phyloP scores from a whole-genome alignment of 2,329 filamentous ascomycete genomes.

The Metarhizium rileyi region DNA sequence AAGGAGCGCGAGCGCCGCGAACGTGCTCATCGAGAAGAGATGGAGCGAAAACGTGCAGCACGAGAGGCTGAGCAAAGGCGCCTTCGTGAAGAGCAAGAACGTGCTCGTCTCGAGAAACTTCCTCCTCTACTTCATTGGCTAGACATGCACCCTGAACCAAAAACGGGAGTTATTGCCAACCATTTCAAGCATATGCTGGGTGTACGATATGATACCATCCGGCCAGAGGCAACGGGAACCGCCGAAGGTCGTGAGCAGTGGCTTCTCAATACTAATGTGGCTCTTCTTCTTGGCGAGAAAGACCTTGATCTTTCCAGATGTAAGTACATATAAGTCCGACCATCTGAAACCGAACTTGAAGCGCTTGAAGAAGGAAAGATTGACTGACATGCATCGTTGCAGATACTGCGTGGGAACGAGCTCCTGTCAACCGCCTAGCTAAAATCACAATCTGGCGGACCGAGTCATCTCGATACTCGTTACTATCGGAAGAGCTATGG shows the following conservation, averaged over 20 bases:
- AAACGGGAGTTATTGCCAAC: constrained; percentile 37
- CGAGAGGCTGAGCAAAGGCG: constrained; percentile 42
- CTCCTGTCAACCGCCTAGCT: constrained; percentile 41
- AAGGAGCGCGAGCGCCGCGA: constrained; percentile 39
- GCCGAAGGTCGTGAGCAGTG: constrained; percentile 53
- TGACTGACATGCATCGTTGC: background rate
- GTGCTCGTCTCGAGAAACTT: constrained; percentile 43
- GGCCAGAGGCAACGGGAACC: constrained; percentile 40
- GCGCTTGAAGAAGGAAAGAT: background rate
- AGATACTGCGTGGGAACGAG: constrained; percentile 51
- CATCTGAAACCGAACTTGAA: background rate
- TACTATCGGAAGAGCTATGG: constrained; percentile 39
- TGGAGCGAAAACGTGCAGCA: constrained; percentile 39
- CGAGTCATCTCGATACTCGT: constrained; percentile 45
- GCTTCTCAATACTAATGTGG: constrained; percentile 55
- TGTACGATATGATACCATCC: constrained; percentile 55
- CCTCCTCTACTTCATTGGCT: constrained; percentile 54
- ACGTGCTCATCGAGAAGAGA: constrained; percentile 31
- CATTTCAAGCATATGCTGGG: constrained; percentile 49
- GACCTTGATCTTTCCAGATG: constrained; percentile 50
- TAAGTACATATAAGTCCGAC: constrained; percentile 21
- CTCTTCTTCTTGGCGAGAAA: constrained; percentile 54
- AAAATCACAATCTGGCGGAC: constrained; percentile 52
- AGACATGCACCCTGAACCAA: constrained; percentile 41
- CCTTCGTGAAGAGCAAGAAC: constrained; percentile 44